Percentiles rank a stretch among this genome's conserved stretches.
Conservation (phyloP, 306 rosid species). For the Macrotyloma uniflorum region DNA sequence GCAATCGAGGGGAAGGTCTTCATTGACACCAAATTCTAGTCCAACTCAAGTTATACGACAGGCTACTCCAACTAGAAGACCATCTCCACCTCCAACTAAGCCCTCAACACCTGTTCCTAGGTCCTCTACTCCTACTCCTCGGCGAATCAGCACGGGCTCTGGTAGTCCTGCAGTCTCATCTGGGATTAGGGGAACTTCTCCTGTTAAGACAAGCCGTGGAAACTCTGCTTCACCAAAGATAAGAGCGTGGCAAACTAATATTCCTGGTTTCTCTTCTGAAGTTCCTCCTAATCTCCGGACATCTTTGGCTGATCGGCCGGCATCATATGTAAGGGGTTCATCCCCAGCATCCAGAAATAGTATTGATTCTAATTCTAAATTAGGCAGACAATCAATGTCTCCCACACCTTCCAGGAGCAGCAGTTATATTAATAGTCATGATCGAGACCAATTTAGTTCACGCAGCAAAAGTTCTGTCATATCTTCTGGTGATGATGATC, state of each 20-base stretch:
- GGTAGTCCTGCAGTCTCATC: constrained; percentile 43
- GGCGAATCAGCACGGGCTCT: constrained; percentile 71
- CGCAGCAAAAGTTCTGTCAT: constrained; percentile 73
- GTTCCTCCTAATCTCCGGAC: constrained; percentile 88
- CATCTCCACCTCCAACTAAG: constrained; percentile 77
- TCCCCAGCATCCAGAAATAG: constrained; percentile 80
- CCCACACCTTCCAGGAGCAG: constrained; percentile 79
- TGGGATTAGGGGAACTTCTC: constrained; percentile 77
- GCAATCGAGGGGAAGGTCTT: constrained; percentile 68
- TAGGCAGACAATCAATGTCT: constrained; percentile 73
- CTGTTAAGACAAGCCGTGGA: constrained; percentile 68
- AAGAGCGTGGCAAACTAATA: constrained; percentile 84
- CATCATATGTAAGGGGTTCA: constrained; percentile 82
- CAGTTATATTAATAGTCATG: constrained; percentile 75
- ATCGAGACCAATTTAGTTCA: constrained; percentile 72
- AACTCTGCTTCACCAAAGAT: constrained; percentile 85
- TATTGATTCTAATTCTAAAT: constrained; percentile 58
- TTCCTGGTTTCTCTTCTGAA: constrained; percentile 82
- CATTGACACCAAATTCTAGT: constrained; percentile 66
- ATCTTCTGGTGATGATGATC: constrained; percentile 80
- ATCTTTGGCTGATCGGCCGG: constrained; percentile 84
- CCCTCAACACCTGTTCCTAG: constrained; percentile 60
- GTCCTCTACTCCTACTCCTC: constrained; percentile 77
- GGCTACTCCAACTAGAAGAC: constrained; percentile 67
- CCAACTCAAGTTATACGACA: constrained; percentile 63